Base-by-base conservation (phyloP, 1,284 basidiomycete species). In the Pascua sp. region DNA sequence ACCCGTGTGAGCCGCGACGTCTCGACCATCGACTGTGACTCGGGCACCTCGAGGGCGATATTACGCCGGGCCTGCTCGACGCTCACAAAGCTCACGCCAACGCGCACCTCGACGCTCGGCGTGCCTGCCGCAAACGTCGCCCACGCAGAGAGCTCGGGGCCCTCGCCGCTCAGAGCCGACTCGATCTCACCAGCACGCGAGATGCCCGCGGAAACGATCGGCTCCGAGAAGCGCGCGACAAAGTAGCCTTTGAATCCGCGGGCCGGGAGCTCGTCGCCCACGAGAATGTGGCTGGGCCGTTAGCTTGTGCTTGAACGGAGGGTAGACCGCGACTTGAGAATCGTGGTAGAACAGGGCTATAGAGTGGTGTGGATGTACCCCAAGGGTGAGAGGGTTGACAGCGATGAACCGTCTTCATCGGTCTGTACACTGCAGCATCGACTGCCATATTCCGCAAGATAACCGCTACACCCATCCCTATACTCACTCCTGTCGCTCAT, bases 11-110 rank as follows among this genome's bases (percentile, higher is more conserved):
- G 59, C 4, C 71, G 69, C 1, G 85, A 85, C 0, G 89, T 90
- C 47, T 82, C 70, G 64, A 89, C 87, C 7, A 91, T 73, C 1
- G 75, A 62, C 45, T 78, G 80, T 0, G 80, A 82, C 61, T 73
- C 59, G 16, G 67, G 68, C 0, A 78, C 64, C 56, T 78, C 78
- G 18, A 69, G 63, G 39, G 89, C 84, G 0, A 79, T 84, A 82
- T 65, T 89, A 79, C 78, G 54, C 46, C 85, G 76, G 1, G 90
- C 90, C 66, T 90, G 88, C 8, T 86, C 85, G 13, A 86, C 77
- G 0, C 86, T 88, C 59, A 91, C 88, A 67, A 90, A 88, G 11
- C 87, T 90, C 10, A 88, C 86, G 0, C 87, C 88, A 1, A 91
- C 78, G 10, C 87, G 80, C 8, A 89, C 83, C 15, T 84, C 79